Evolutionary conservation across 2,329 filamentous ascomycete genomes (phyloP).

Genomic region (Claviceps monticola): DNA sequence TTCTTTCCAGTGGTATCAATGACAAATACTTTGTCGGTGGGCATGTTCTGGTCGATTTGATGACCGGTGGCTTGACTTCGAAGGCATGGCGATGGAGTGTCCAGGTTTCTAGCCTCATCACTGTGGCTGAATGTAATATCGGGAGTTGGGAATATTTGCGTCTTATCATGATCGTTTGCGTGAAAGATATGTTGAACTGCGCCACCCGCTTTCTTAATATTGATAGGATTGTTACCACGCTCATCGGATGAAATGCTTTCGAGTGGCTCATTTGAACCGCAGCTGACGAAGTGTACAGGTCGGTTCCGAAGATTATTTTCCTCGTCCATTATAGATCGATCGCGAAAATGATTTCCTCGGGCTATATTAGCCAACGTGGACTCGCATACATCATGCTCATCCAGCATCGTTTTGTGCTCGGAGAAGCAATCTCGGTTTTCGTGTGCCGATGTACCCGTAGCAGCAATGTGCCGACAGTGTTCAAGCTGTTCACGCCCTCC

Average conservation of each 20-base stretch:
- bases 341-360: slow-evolving; percentile 32
- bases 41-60: background rate
- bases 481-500: background rate
- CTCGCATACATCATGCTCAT: slow-evolving; percentile 1
- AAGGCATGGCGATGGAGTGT: background rate
- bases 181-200: background rate
- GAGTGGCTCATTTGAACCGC: slow-evolving; percentile 36
- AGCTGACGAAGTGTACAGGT: slow-evolving; percentile 39
- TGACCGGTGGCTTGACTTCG: background rate
- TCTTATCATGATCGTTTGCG: background rate
- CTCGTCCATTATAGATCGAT: slow-evolving; percentile 24
- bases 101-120: background rate
- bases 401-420: background rate
- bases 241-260: slow-evolving; percentile 12
- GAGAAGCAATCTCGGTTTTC: background rate
- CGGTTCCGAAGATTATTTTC: slow-evolving; percentile 30
- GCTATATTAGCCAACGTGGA: slow-evolving; percentile 32
- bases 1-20: slow-evolving; percentile 23
- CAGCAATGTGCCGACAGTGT: background rate
- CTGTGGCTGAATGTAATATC: background rate
- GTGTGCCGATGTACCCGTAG: background rate
- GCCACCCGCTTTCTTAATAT: background rate
- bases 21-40: slow-evolving; percentile 16
- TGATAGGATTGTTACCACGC: slow-evolving; percentile 1
- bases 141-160: background rate